Percentiles rank a stretch among this genome's conserved stretches.
Evolutionary conservation across 192 early-diverging fungal species (phyloP).

Genomic region (Rhizophagus prolifer): DNA sequence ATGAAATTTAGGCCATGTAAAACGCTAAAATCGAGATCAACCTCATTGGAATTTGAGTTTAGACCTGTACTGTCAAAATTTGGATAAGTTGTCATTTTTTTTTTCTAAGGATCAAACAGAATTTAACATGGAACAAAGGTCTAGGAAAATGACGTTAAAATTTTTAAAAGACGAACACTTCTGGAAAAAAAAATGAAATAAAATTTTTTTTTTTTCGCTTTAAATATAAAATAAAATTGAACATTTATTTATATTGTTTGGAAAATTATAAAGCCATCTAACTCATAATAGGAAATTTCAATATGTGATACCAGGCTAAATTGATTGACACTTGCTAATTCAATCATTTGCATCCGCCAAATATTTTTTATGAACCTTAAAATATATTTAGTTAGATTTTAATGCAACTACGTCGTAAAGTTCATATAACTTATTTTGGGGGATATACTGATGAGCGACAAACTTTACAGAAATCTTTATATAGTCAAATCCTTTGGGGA

Average conservation of each 20-base stretch:
- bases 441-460: too few relatives aligned
- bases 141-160: neutral
- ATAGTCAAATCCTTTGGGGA: too few relatives aligned
- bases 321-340: neutral
- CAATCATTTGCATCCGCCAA: too few relatives aligned
- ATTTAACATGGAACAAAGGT: too few relatives aligned
- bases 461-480: too few relatives aligned
- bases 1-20: too few relatives aligned
- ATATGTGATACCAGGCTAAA: neutral
- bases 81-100: neutral
- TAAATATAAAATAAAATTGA: neutral
- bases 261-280: neutral
- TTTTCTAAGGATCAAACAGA: too few relatives aligned
- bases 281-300: neutral
- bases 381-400: neutral
- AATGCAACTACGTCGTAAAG: neutral
- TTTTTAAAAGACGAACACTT: neutral
- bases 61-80: neutral
- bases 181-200: neutral
- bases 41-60: neutral
- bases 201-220: neutral
- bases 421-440: too few relatives aligned
- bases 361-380: neutral
- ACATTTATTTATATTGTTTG: neutral
- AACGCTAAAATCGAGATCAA: neutral